Evolutionary conservation across 2,329 filamentous ascomycete genomes (phyloP), one percentile per base, ranked within the genome.

Genomic region (Stemphylium beticola): DNA sequence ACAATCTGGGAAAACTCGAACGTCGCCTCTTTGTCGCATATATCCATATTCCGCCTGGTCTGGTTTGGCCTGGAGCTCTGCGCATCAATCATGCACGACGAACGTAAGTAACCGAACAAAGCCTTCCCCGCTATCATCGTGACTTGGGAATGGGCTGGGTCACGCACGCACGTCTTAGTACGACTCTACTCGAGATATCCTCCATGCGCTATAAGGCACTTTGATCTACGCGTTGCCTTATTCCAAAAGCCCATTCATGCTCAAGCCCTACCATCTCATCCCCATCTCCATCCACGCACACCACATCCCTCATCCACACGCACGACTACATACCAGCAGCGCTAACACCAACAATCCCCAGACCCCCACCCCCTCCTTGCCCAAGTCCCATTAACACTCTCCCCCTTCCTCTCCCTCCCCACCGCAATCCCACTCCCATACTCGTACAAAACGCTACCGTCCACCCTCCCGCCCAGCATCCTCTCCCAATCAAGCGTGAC

Each of bases 371-470:
- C 89, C 14, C 86, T 97, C 61, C 87, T 99, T 41, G 90, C 93
- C 63, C 95, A 99, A 78, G 87, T 98, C 36, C 92, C 95, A 26
- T 81, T 99, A 50, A 96, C 92, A 44, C 92, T 98, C 39, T 97
- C 93, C 3, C 95, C 95, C 22, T 97, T 97, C 79, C 86, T 98
- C 67, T 90, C 89, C 56, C 88, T 99, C 29, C 95, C 95, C 10
- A 89, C 91, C 26, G 89, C 93, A 22, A 90, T 93, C 17, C 96
- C 93, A 0, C 86, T 99, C 7, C 93, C 95, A 20, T 98, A 98
- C 80, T 96, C 92, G 65, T 98, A 97, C 83, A 93, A 93, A 73
- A 84, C 87, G 10, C 88, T 98, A 71, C 91, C 93, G 0, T 93
- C 92, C 0, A 90, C 92, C 2, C 85, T 98, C 0, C 93, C 95